Base-by-base conservation (phyloP, 805 yeast species). In the Debaryomyces castellii region DNA sequence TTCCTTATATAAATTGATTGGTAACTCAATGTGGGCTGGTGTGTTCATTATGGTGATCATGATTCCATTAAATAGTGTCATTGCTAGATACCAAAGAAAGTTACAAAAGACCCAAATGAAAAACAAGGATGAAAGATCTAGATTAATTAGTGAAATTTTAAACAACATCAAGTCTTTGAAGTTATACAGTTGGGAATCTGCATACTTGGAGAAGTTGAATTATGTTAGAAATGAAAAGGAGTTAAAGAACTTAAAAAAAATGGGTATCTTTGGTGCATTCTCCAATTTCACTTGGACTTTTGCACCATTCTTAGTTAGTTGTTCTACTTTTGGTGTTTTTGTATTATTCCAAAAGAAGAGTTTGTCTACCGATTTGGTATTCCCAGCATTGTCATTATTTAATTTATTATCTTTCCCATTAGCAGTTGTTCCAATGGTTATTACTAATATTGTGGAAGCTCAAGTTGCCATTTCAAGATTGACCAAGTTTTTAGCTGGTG, bases 21-120 rank as follows among this genome's bases (percentile, higher is more conserved):
- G 97, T 30, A 80, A 83, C 48, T 80, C 94, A n/a, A 90, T 91
- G 96, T 89, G 97, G 96, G 85, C 96, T 35, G 98, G 98, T 63
- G 95, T 92, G 11, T 66, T 78, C 25, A 82, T 92, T 47, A 81
- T 91, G 80, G 59, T 83, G 3, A 57, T 89, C 24, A 82, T 89
- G 79, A 81, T 90, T 52, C 96, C 97, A 4, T 58, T 89, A 40
- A 90, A 91, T 60, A 83, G 89, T 2, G 62, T 73, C 18, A 71
- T 91, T 52, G 86, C 90, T 50, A 77, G 78, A 55, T 67, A 68
- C 46, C 90, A 85, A 65, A 88, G 85, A 66, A 73, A 64, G 9
- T 72, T 89, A 50, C 97, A 91, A 66, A 87, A 86, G 61, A 64
- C 74, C 5, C 97, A 90, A 67, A 94, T 94, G 98, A 79, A 78